Evolutionary conservation across 2,329 filamentous ascomycete species (phyloP), one percentile per base, ranked within the genome.

Genomic region (Plenodomus tracheiphilus): DNA sequence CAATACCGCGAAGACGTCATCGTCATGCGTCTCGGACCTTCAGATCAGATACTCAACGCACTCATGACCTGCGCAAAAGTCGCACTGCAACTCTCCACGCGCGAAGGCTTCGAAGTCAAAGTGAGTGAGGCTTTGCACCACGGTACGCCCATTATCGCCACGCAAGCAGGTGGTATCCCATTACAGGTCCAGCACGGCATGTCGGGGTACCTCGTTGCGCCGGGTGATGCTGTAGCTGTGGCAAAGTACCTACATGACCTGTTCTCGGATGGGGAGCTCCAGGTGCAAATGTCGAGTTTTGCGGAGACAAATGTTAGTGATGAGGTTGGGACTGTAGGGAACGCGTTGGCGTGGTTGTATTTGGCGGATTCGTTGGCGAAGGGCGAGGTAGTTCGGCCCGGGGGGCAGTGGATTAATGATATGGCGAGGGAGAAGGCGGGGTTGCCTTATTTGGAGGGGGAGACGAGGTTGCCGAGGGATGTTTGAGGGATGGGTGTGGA

Each of bases 61-160:
- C 76, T 94, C 36, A 80, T 94, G 53, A 84, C 85, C 32, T 86
- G 87, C 41, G 85, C 88, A 0, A 83, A 86, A 47, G 83, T 91
- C 7, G 86, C 86, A 0, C 80, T 94, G 7, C 89, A 94, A 70
- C 82, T 94, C 5, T 92, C 88, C 2, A 91, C 86, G 0, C 83
- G 88, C 30, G 89, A 94, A 67, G 89, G 89, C 0, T 94, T 94
- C 61, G 89, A 94, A 71, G 86, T 94, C 61, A 94, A 94, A 72
- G 88, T 94, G 4, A 91, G 87, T 0, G 90, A 94, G 72, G 89
- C 88, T 1, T 78, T 93, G 18, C 89, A 92, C 65, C 89, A 91
- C 38, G 89, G 89, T 13, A 83, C 87, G 2, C 89, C 89, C 1
- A 81, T 91, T 61, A 90, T 94, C 54, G 88, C 86, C 2, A 89